Evolutionary conservation across 2,329 filamentous ascomycete genomes (phyloP).

Genomic region (Penicillium expansum): DNA sequence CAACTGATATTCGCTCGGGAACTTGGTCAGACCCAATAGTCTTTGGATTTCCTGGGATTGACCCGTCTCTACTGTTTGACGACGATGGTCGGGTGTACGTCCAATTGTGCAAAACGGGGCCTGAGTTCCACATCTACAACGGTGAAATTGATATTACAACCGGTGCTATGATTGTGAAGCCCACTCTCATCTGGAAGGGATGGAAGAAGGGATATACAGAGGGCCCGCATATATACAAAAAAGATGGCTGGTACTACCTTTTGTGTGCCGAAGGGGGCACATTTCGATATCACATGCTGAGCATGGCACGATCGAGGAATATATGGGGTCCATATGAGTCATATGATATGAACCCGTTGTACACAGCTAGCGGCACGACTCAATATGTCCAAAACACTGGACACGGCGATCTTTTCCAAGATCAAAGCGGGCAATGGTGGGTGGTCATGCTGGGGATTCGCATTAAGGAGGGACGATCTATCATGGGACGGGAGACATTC

Average conservation of each 20-base stretch:
- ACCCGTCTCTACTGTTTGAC: conserved; percentile 50
- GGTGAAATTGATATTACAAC: conserved; percentile 12
- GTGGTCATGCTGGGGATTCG: conserved; percentile 41
- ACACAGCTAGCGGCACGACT: conserved; percentile 40
- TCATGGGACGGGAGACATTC: conserved; percentile 12
- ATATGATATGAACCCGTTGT: conserved; percentile 42
- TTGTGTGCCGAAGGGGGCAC: conserved; percentile 31
- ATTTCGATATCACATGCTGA: conserved; percentile 26
- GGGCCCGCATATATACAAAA: conserved; percentile 32
- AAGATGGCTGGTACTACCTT: conserved; percentile 33
- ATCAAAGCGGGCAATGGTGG: conserved; percentile 54
- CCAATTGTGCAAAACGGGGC: conserved; percentile 13
- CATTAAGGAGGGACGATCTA: not conserved
- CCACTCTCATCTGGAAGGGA: conserved; percentile 10
- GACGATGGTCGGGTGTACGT: conserved; percentile 30
- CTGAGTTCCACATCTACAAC: conserved; percentile 8
- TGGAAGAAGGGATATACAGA: conserved; percentile 17
- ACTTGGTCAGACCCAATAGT: conserved; percentile 46
- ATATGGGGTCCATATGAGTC: conserved; percentile 42
- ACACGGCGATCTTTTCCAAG: conserved; percentile 58
- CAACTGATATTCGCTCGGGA: conserved; percentile 41
- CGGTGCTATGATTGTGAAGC: conserved; percentile 3
- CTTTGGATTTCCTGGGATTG: conserved; percentile 42
- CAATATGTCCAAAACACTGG: conserved; percentile 53
- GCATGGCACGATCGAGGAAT: conserved; percentile 30